Evolutionary conservation across 129 eudicot species (phyloP).

Genomic region (Helichrysum umbraculigerum): DNA sequence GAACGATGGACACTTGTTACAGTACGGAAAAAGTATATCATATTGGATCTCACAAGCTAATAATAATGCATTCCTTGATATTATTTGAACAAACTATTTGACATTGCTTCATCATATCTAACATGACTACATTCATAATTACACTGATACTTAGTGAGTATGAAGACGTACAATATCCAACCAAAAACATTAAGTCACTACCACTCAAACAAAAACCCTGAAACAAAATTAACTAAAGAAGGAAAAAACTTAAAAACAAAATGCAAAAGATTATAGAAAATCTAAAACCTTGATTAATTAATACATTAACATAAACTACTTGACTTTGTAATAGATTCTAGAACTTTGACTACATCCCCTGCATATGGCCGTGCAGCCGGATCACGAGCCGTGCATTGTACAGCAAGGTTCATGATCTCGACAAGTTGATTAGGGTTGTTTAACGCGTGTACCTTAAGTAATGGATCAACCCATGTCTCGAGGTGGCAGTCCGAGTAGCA

Average conservation of each 20-base stretch:
- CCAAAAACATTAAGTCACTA: slow-evolving; percentile 30
- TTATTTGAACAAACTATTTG: slow-evolving; percentile 23
- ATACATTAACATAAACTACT: slow-evolving; percentile 45
- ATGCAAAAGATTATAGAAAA: neutral
- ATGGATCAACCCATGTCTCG: slow-evolving; percentile 81
- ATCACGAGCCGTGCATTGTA: slow-evolving; percentile 74
- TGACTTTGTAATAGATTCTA: slow-evolving; percentile 46
- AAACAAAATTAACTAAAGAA: neutral
- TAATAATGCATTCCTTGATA: neutral
- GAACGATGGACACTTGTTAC: too few relatives aligned
- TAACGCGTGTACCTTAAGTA: slow-evolving; percentile 30
- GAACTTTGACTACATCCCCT: slow-evolving; percentile 46
- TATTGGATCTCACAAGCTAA: neutral
- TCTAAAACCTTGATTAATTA: slow-evolving; percentile 2
- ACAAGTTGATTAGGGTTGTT: slow-evolving; percentile 52
- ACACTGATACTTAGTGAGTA: slow-evolving; percentile 23
- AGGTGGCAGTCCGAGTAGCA: slow-evolving; percentile 92
- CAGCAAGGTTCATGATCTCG: slow-evolving; percentile 71
- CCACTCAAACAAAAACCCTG: slow-evolving; percentile 31
- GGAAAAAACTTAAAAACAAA: neutral
- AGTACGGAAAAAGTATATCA: too few relatives aligned
- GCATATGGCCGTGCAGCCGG: slow-evolving; percentile 67
- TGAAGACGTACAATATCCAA: slow-evolving; percentile 34
- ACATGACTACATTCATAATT: slow-evolving; percentile 20
- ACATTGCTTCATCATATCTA: slow-evolving; percentile 34